These are phyloP conservation scores for Verticillium tricorpus DNA, from an alignment of 2,329 filamentous ascomycete species.

Conservation along the genomic window DNA sequence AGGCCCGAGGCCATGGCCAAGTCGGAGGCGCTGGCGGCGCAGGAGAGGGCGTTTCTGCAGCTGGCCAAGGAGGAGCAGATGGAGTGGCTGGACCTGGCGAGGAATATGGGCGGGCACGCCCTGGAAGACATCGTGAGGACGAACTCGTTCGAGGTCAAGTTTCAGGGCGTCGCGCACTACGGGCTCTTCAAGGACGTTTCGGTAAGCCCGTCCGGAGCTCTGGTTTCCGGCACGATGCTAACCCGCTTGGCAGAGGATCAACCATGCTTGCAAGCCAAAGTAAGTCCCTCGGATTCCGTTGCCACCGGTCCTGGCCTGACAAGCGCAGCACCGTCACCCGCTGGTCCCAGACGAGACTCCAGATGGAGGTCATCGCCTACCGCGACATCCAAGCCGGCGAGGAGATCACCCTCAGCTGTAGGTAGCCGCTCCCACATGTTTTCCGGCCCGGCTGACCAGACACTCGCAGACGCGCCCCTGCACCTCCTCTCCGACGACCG, in stretches of 20 bases:
- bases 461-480: slow-evolving; percentile 17
- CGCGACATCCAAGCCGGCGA: slow-evolving; percentile 27
- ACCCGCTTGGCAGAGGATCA: slow-evolving; percentile 21
- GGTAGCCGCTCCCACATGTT: slow-evolving; percentile 1
- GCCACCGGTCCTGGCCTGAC: background rate
- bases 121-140: slow-evolving; percentile 28
- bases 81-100: slow-evolving; percentile 21
- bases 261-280: slow-evolving; percentile 32
- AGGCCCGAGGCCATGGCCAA: slow-evolving; percentile 13
- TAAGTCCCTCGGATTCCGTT: slow-evolving; percentile 11
- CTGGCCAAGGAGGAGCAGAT: slow-evolving; percentile 16
- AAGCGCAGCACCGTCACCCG: slow-evolving; percentile 24
- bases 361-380: slow-evolving; percentile 27
- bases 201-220: slow-evolving; percentile 16
- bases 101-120: slow-evolving; percentile 22
- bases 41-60: slow-evolving; percentile 22
- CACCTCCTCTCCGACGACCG: slow-evolving; percentile 19
- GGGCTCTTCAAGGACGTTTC: slow-evolving; percentile 27
- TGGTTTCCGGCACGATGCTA: background rate
- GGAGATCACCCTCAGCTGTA: slow-evolving; percentile 31
- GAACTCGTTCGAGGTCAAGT: slow-evolving; percentile 25
- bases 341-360: slow-evolving; percentile 23
- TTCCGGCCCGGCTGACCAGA: slow-evolving; percentile 1
- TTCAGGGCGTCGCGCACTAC: slow-evolving; percentile 17
- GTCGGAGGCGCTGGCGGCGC: slow-evolving; percentile 17